Conservation (phyloP, 768 basidiomycete species). For the Rhodosporidiobolus odoratus region DNA sequence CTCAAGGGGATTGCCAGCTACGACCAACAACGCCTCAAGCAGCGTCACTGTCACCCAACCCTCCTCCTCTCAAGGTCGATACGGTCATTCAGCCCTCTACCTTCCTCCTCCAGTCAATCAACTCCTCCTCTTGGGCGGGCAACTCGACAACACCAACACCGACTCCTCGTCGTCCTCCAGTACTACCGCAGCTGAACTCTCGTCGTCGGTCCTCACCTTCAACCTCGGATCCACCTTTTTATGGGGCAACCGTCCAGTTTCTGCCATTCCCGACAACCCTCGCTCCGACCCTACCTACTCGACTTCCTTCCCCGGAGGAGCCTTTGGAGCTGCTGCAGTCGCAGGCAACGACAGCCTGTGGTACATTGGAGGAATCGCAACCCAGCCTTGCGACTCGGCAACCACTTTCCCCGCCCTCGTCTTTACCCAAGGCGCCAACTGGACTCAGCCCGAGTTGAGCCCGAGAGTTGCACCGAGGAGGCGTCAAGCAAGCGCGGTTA, state of each 20-base stretch:
- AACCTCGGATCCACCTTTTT: constrained; percentile 23
- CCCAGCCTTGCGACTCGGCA: constrained; percentile 24
- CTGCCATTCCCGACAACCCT: constrained; percentile 33
- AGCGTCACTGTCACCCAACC: neutral
- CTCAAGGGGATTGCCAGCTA: neutral
- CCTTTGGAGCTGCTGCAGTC: constrained; percentile 20
- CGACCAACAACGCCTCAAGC: neutral
- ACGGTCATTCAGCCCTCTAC: constrained; percentile 37
- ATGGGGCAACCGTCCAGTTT: constrained; percentile 20
- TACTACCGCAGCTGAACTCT: constrained; percentile 5
- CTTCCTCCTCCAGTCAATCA: constrained; percentile 5
- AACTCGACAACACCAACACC: constrained; percentile 6
- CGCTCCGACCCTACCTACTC: neutral
- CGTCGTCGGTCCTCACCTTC: constrained; percentile 32
- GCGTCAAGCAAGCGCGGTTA: constrained; percentile 33
- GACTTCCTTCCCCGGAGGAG: constrained; percentile 2
- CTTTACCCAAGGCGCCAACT: neutral
- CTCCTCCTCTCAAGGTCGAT: constrained; percentile 10
- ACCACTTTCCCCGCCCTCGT: constrained; percentile 17
- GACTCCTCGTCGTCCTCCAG: neutral
- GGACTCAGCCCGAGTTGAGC: neutral
- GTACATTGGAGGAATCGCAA: neutral
- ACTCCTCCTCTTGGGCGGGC: constrained; percentile 38
- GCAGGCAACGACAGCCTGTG: constrained; percentile 6
- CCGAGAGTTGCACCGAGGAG: constrained; percentile 30